Base-by-base conservation (phyloP, 2,329 filamentous ascomycete genomes). In the Colletotrichum sp. region DNA sequence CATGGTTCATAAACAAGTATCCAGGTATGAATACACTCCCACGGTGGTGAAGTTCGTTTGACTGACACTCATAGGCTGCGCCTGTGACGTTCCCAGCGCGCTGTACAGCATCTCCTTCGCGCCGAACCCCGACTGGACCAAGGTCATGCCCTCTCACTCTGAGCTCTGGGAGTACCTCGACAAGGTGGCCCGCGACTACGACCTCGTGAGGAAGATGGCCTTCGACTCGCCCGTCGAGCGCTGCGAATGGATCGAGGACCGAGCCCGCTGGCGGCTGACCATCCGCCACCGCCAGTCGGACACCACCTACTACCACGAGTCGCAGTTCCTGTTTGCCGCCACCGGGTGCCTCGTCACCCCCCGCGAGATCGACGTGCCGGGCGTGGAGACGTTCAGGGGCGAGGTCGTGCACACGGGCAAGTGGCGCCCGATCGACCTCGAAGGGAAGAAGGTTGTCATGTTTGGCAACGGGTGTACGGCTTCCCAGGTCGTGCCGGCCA, bases 71-170 rank as follows among this genome's bases (percentile, higher is more conserved):
- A n/a, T 28, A 82, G 81, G 81, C 8, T 82, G 80, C 70, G 90
- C 90, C 12, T 92, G 90, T 79, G 90, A 92, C 63, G 87, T 93
- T 2, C 91, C 91, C 4, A 87, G 88, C 5, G 87, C 90, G 71
- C 87, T 91, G n/a, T 94, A 94, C 80, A 91, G 92, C 79, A 90
- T 88, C 69, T 90, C 89, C 2, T 94, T 92, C 80, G 86, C 87
- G n/a, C 89, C 90, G 1, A 93, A 93, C 76, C 89, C 89, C 0
- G 84, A 90, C 75, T 94, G 92, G 92, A 88, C 86, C 0, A 86
- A 90, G 65, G 86, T 91, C 66, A 89, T 92, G 79, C 89, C 92
- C 2, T 85, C 88, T 60, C 88, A 88, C 5, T 78, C 82, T 3
- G 92, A 94, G 79, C 90, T 94, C 32, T 84, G 85, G 66, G 82